Base-by-base conservation (phyloP, 2,329 filamentous ascomycete genomes). In the Aschersonia sp. region DNA sequence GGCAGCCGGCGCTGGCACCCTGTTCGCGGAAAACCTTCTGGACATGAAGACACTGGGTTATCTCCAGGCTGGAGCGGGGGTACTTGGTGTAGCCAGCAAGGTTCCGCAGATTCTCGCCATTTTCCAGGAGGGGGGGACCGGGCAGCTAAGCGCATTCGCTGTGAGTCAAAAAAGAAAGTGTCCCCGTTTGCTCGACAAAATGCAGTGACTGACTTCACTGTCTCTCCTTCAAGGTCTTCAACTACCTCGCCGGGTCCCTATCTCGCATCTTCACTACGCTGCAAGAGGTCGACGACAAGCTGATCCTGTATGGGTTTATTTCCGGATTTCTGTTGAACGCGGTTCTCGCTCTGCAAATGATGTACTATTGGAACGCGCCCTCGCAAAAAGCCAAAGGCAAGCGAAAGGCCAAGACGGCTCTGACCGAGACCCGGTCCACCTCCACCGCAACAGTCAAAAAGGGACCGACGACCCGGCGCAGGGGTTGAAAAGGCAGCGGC, bases 261-360 rank as follows among this genome's bases (percentile, higher is more conserved):
- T 86, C 87, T 30, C 85, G 92, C 62, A 94, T 98, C 69, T 98
- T 95, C 67, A 98, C 92, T 32, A 98, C 94, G 7, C 72, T 98
- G 49, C 89, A 97, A 61, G 92, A 98, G 71, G 92, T 98, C 50
- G 85, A 94, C 63, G 92, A 98, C 66, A 89, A 89, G 67, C 74
- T 97, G 50, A 97, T 98, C 58, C 76, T 98, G 30, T 97, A 94
- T 68, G 85, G 89, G 45, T 97, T 94, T 72, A 69, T 97, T 48
- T 87, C 88, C 6, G 92, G 88, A 31, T 95, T 95, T 63, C 68
- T 73, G n/a, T 77, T 98, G 56, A 98, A 98, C 66, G 73, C 81
- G 49, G 76, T 98, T 48, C 73, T 98, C 49, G 89, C 89, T 11
- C 67, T 75, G 40, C 92, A 98, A 71, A 92, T 98, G 84, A 62